Conservation (phyloP, 495 filamentous ascomycete species). For the Aspergillus diversus region DNA sequence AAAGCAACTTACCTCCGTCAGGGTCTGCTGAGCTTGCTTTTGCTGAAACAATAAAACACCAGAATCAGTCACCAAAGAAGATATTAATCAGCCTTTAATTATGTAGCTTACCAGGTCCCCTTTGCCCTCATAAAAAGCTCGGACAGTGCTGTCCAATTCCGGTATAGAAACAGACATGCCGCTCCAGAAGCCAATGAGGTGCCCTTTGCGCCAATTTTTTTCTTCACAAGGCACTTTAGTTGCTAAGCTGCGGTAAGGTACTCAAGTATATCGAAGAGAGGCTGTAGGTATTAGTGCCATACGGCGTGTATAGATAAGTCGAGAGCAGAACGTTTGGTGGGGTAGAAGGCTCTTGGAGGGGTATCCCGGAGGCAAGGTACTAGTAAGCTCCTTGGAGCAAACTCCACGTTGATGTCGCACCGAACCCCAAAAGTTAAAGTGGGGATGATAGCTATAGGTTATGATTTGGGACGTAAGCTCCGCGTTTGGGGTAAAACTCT, state of each 20-base stretch:
- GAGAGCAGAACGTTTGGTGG: slow-evolving; percentile 35
- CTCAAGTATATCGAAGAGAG: slow-evolving; percentile 7
- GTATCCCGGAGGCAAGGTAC: slow-evolving; percentile 26
- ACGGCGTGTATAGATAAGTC: slow-evolving; percentile 12
- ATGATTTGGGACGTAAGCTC: slow-evolving; percentile 6
- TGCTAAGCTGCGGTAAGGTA: not conserved
- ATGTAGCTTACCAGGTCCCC: slow-evolving; percentile 75
- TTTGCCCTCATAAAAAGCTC: slow-evolving; percentile 94
- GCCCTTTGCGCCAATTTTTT: slow-evolving; percentile 29
- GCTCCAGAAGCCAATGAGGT: slow-evolving; percentile 40
- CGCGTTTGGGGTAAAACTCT: slow-evolving; percentile 16
- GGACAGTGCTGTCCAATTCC: slow-evolving; percentile 95
- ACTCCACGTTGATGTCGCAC: slow-evolving; percentile 16
- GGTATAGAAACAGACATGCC: slow-evolving; percentile 74
- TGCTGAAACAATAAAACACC: slow-evolving; percentile 58
- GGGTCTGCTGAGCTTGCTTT: slow-evolving; percentile 91
- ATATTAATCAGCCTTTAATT: not conserved
- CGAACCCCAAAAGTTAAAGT: slow-evolving; percentile 15
- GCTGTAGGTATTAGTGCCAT: slow-evolving; percentile 15
- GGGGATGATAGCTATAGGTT: slow-evolving; percentile 9
- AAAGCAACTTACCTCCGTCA: slow-evolving; percentile 80
- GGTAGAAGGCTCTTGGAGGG: slow-evolving; percentile 37
- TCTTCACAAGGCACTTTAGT: slow-evolving; percentile 12
- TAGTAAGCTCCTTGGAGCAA: slow-evolving; percentile 18
- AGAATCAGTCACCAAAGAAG: slow-evolving; percentile 9